A percentile compares a stretch with the other conserved stretches of the same genome.
phyloP scores from a whole-genome alignment of 805 yeast genomes.

The Kodamaea hsintzibuensis region DNA sequence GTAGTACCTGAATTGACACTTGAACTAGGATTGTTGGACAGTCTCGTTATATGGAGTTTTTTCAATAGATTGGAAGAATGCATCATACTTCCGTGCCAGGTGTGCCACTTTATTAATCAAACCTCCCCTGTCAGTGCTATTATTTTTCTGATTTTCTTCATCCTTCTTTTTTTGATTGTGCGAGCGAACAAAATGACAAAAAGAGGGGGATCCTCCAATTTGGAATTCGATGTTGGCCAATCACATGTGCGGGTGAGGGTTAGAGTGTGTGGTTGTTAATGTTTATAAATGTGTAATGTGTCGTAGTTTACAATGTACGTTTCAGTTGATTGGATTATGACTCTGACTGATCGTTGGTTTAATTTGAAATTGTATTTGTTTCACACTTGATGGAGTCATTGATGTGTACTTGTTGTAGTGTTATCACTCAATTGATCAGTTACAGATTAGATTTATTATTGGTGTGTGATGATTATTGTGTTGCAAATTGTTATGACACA shows the following conservation, averaged over 20 bases:
- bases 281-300: too few relatives aligned
- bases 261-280: neutral
- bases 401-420: too few relatives aligned
- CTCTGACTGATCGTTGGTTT: too few relatives aligned
- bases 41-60: conserved; percentile 37
- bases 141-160: neutral
- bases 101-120: neutral
- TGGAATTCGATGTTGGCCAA: neutral
- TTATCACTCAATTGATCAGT: too few relatives aligned
- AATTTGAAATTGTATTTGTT: too few relatives aligned
- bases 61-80: conserved; percentile 30
- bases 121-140: neutral
- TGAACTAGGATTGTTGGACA: conserved; percentile 16
- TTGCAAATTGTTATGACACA: too few relatives aligned
- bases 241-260: neutral
- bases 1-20: neutral
- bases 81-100: conserved; percentile 11
- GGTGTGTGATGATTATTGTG: too few relatives aligned
- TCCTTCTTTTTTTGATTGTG: conserved; percentile 1
- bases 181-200: neutral
- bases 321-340: too few relatives aligned
- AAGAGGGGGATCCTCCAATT: neutral
- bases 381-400: too few relatives aligned
- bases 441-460: too few relatives aligned
- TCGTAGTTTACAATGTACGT: too few relatives aligned